Conservation (phyloP, 75 land plant genomes). For the Sequoiadendron giganteum region DNA sequence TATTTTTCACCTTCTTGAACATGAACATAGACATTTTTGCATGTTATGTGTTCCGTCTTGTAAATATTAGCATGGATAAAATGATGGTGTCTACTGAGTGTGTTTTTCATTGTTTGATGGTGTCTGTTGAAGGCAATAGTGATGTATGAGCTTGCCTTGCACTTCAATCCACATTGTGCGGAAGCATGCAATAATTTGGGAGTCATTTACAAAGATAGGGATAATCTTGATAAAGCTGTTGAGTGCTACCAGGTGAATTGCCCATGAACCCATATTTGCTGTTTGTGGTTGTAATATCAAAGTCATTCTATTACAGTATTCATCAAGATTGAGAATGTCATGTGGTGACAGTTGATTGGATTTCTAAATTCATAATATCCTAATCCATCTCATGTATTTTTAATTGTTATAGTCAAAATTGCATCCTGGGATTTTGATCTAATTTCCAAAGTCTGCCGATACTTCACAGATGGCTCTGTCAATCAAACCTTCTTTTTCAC, state of each 20-base stretch:
- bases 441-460: constrained; percentile 6
- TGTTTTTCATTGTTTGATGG: background rate
- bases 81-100: background rate
- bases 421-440: background rate
- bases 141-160: constrained; percentile 96
- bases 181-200: constrained; percentile 99
- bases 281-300: background rate
- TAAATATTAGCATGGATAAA: background rate
- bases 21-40: background rate
- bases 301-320: background rate
- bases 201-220: constrained; percentile 95
- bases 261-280: background rate
- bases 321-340: background rate
- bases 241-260: constrained; percentile 90
- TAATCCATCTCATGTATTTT: background rate
- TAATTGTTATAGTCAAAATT: background rate
- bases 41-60: background rate
- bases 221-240: constrained; percentile 97
- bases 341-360: background rate
- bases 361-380: background rate
- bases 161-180: constrained; percentile 97
- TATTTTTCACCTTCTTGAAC: background rate
- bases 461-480: constrained; percentile 78
- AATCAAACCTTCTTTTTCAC: constrained; percentile 93
- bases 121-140: constrained; percentile 79